Base-by-base conservation (phyloP, 179 eudicot genomes). In the Heliamphora pulchella region DNA sequence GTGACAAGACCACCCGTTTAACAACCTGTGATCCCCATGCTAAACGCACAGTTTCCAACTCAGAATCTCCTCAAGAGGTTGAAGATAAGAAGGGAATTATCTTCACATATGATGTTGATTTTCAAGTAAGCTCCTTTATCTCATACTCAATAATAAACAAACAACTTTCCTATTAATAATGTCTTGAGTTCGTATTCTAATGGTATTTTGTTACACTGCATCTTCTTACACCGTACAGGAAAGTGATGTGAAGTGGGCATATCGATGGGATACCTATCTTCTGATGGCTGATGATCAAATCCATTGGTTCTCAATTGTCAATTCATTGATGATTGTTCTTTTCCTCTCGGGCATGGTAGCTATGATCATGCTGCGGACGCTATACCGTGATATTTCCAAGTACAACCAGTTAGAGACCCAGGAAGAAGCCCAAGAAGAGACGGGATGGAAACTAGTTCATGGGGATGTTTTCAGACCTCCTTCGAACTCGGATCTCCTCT, bases 261-360 rank as follows among this genome's bases (percentile, higher is more conserved):
- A 90, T 20, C 89, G 91, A 78, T 89, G 91, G 91, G 91, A 89
- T 81, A 86, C 91, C 11, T 89, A 89, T 64, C 91, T 89, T 22
- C 85, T 86, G 53, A 87, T 89, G 91, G 83, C 83, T 51, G 90
- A 89, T 78, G 91, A 89, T 71, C 91, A 89, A 39, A 89, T 89
- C 76, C 91, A 87, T 71, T 89, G 90, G 90, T 87, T 87, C 81
- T 89, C 91, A 48, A 88, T 89, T 39, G 81, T 89, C 11, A 89
- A 89, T 18, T 88, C 89, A 50, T 74, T 89, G 69, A 87, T 87
- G 91, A 89, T 89, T 64, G 91, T 89, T 51, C 89, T 85, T 46
- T 89, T 89, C 81, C 91, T 89, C 18, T 89, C 91, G 13, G 91
- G 91, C 51, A 89, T 87, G 91, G 91, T 87, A n/a, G 91, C 91